A percentile compares a stretch with the other conserved stretches of the same genome.
Evolutionary conservation across 176 grass and related monocot genomes (phyloP).

Genomic region (Oryza longistaminata): DNA sequence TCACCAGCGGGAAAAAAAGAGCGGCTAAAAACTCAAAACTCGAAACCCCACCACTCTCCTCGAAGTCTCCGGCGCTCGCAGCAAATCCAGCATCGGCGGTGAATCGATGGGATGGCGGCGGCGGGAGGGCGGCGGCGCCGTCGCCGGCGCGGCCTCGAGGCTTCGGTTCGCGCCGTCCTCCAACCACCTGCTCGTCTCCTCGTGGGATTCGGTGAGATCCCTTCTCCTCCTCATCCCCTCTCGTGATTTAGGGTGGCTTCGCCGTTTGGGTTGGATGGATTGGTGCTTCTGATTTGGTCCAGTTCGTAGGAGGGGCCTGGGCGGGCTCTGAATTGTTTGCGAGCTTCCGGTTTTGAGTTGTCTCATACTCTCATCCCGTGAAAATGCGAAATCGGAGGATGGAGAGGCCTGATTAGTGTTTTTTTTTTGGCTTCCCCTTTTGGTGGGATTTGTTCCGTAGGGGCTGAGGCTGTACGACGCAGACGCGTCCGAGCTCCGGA

Average conservation of each 20-base stretch:
- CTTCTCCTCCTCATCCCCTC: background rate
- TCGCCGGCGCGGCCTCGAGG: constrained; percentile 53
- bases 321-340: background rate
- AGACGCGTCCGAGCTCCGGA: constrained; percentile 39
- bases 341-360: background rate
- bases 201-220: constrained; percentile 56
- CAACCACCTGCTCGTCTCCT: constrained; percentile 64
- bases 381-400: background rate
- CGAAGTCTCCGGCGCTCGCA: background rate
- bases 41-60: no score
- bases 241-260: background rate
- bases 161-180: constrained; percentile 62
- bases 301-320: background rate
- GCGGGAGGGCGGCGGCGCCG: constrained; percentile 3
- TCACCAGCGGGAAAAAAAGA: background rate
- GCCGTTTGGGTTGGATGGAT: background rate
- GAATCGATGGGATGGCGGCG: constrained; percentile 41
- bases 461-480: constrained; percentile 63
- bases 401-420: constrained; percentile 24
- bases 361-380: background rate
- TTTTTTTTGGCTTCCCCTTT: background rate
- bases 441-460: constrained; percentile 37
- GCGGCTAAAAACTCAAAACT: background rate
- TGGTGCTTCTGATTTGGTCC: background rate
- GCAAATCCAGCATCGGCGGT: background rate